These are phyloP conservation scores for Hymenoscyphus linearis DNA, from an alignment of 2,329 filamentous ascomycete genomes.

Conservation along the genomic window DNA sequence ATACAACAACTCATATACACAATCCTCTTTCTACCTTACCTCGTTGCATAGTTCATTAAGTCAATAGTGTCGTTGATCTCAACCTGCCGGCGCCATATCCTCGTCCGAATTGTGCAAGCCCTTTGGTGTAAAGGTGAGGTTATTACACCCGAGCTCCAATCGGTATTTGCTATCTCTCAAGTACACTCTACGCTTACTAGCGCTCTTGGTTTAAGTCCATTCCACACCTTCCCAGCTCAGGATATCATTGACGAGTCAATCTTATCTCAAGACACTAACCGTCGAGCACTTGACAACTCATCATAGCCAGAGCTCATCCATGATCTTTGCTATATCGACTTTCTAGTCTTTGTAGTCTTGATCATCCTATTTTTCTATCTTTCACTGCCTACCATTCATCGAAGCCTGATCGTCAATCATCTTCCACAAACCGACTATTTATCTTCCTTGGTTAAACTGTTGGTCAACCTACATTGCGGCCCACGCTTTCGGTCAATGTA, in stretches of 20 bases:
- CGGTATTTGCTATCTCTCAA: not conserved
- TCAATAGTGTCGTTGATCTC: not conserved
- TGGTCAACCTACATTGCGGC: not conserved
- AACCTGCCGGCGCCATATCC: not conserved
- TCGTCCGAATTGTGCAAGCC: not conserved
- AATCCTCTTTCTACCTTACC: not conserved
- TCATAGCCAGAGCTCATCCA: not conserved
- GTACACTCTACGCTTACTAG: not conserved
- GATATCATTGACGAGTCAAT: not conserved
- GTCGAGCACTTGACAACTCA: not conserved
- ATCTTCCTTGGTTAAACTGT: not conserved
- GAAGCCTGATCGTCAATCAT: not conserved
- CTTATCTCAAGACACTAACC: not conserved
- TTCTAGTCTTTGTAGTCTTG: not conserved
- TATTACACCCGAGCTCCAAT: not conserved
- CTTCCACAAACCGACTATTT: not conserved
- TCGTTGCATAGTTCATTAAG: not conserved
- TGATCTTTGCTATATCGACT: not conserved
- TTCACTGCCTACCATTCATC: not conserved
- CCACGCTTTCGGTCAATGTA: not conserved
- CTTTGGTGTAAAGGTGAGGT: not conserved
- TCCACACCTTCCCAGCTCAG: not conserved
- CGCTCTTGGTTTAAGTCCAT: not conserved
- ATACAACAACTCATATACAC: not conserved
- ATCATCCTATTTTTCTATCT: not conserved